Base-by-base conservation (phyloP, 164 flowering plant genomes). In the Cinnamomum chago region DNA sequence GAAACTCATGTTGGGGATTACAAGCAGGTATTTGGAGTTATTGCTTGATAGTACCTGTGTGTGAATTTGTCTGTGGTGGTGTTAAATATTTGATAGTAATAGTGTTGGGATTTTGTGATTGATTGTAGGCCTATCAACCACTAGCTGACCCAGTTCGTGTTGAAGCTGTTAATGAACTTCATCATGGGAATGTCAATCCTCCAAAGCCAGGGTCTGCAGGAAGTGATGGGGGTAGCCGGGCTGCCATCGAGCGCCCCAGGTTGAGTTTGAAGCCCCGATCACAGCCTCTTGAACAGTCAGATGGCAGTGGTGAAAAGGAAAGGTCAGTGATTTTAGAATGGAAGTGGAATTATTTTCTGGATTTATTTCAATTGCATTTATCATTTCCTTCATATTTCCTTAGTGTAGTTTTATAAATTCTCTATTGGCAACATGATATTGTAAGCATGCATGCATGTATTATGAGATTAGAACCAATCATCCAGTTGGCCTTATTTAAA, bases 261-360 rank as follows among this genome's bases (percentile, higher is more conserved):
- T 82, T 91, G 85, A 88, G 88, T 77, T 75, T 96, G 55, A 91
- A 91, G 86, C 94, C 97, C 0, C 85, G 95, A 20, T 79, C 91
- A 28, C 97, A 89, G 80, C 85, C 88, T 62, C 71, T 79, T 75
- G 92, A 90, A 62, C 84, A 82, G 76, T 35, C 65, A 18, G 90
- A 80, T 67, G 86, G 60, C 70, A 86, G 27, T 62, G 73, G 69
- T 67, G 90, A 85, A 74, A 84, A 75, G 71, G 90, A 80, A 72
- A 89, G 98, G 97, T 93, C 15, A 28, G 90, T 78, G 15, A 6
- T 58, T 23, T 62, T 62, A 14, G 35, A n/a, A 20, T 60, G 62
- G 67, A 35, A 58, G 47, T 71, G 30, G 52, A 23, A 58, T 28
- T 71, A 1, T 71, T 60, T 68, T 68, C 20, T 55, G 6, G 17